These are phyloP conservation scores for Amanita fuliginea DNA, from an alignment of 768 basidiomycete species.

Conservation along the genomic window DNA sequence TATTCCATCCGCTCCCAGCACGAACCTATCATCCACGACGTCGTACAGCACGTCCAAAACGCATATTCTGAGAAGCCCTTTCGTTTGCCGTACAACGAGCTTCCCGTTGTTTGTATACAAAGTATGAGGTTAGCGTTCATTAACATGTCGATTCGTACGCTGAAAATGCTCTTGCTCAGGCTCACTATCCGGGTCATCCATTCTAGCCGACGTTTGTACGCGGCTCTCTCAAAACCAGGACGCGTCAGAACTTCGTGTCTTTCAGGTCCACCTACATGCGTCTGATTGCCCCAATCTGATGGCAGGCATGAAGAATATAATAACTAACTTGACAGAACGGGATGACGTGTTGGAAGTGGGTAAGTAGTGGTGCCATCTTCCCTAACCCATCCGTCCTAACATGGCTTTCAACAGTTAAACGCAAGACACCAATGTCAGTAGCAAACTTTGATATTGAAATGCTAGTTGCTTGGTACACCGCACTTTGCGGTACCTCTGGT, in stretches of 20 bases:
- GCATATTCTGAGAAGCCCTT: constrained; percentile 37
- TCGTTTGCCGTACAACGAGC: constrained; percentile 47
- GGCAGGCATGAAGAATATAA: constrained; percentile 42
- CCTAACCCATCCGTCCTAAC: not conserved
- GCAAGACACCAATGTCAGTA: constrained; percentile 37
- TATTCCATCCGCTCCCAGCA: constrained; percentile 8
- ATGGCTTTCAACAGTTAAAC: constrained; percentile 23
- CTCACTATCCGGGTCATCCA: constrained; percentile 31
- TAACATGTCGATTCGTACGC: not conserved
- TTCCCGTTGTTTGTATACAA: constrained; percentile 48
- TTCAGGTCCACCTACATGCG: constrained; percentile 38
- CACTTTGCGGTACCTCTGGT: constrained; percentile 28
- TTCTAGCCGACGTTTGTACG: constrained; percentile 33
- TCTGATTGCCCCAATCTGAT: constrained; percentile 43
- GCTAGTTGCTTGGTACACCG: constrained; percentile 49
- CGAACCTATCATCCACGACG: constrained; percentile 30
- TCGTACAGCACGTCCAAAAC: constrained; percentile 29
- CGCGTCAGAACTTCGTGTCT: constrained; percentile 2
- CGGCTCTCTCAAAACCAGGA: constrained; percentile 20
- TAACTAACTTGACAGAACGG: constrained; percentile 39
- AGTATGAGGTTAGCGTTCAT: constrained; percentile 20
- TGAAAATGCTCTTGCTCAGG: constrained; percentile 16
- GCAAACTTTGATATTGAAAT: constrained; percentile 52
- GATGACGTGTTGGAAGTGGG: constrained; percentile 16
- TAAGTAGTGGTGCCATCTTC: constrained; percentile 6